Evolutionary conservation across 306 rosid genomes (phyloP), one percentile per base, ranked within the genome.

Genomic region (Lagenaria siceraria): DNA sequence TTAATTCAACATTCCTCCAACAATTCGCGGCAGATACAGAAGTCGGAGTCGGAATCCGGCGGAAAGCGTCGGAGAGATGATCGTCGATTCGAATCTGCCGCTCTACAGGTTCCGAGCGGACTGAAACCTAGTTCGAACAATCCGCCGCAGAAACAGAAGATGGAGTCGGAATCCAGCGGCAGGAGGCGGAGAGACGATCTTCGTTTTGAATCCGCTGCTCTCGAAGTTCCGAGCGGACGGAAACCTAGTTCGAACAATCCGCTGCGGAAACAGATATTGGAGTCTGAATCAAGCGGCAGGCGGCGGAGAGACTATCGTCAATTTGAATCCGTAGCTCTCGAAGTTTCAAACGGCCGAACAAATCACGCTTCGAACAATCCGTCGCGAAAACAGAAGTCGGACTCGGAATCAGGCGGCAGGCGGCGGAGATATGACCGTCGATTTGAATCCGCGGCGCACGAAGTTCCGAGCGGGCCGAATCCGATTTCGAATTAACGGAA

Each of bases 391-490:
- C 22, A 7, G 43, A 35, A 21, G 25, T 10, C 72, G 12, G 12
- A 18, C 21, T 64, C 49, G 46, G 40, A 17, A 64, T 33, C 52
- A 10, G 3, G 19, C 74, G 74, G 33, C 12, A 19, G 75, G 33
- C 55, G 21, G 79, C 38, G 80, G 71, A 82, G 80, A 61, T 82
- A 88, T 4, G 75, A 35, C n/a, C 46, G 22, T 24, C 38, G 10
- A 68, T 88, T 91, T 63, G 96, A 93, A 64, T 89, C 82, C n/a
- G 90, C 85, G 10, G 97, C 90, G 76, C 98, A 93, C 78, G 98
- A 93, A 85, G 98, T 93, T 77, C 98, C 98, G 14, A 93, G 98
- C 59, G 98, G 98, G 70, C 98, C 98, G 68, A 93, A 93, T 86
- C 98, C 98, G 75, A 93, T 93, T 53, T 91, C 98, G 21, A 70